phyloP scores from a whole-genome alignment of 257 asterid species.

The Coffea canephora region DNA sequence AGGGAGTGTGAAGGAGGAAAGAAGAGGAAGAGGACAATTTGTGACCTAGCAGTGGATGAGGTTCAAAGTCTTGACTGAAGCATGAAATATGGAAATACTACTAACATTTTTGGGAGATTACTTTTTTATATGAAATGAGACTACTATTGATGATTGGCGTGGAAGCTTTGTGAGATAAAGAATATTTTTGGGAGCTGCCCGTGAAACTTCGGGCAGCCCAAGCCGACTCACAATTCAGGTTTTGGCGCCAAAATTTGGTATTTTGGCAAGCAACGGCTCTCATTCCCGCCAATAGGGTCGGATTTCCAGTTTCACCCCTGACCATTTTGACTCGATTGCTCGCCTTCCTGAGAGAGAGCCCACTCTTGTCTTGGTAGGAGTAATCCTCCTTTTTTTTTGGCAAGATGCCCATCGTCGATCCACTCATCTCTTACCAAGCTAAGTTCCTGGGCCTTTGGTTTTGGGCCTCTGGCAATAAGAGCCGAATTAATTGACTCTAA shows the following conservation, averaged over 20 bases:
- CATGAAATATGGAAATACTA: conserved; percentile 4
- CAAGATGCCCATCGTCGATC: neutral
- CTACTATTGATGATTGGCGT: conserved; percentile 13
- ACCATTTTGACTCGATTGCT: neutral
- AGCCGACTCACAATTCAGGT: conserved; percentile 12
- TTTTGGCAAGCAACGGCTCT: conserved; percentile 65
- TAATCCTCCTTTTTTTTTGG: neutral
- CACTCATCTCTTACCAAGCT: neutral
- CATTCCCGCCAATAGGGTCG: conserved; percentile 44
- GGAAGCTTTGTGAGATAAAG: conserved; percentile 13
- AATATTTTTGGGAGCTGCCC: conserved; percentile 46
- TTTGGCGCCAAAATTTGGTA: conserved; percentile 60
- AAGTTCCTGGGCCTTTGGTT: neutral
- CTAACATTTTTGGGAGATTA: neutral
- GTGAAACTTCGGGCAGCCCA: conserved; percentile 41
- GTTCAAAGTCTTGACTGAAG: conserved; percentile 10
- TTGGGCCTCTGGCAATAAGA: neutral
- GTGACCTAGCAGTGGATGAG: conserved; percentile 9
- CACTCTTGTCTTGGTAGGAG: neutral
- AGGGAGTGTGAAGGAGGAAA: neutral
- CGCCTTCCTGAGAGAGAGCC: neutral
- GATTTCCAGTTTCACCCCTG: conserved; percentile 13
- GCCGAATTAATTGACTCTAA: too few species aligned
- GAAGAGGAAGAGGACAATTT: conserved; percentile 14
- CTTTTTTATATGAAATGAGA: conserved; percentile 5